Percentiles rank a stretch among this genome's conserved stretches.
Conservation (phyloP, 176 grass and related monocot genomes). For the Rhynchospora tenuis region DNA sequence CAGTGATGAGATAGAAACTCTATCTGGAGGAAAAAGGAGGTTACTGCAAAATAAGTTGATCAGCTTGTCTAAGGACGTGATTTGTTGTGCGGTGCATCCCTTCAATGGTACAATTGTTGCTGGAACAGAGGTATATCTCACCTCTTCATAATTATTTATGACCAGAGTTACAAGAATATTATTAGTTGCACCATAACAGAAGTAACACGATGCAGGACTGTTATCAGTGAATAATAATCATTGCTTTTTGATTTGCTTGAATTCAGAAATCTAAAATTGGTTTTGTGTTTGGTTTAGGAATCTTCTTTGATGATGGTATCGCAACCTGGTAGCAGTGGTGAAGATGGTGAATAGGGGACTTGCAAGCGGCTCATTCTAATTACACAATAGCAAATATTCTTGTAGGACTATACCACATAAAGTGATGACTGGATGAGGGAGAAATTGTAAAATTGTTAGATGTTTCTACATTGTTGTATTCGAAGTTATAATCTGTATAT, state of each 20-base stretch:
- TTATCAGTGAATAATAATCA: not conserved
- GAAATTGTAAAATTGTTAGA: constrained; percentile 4
- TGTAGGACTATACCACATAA: not conserved
- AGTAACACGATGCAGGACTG: not conserved
- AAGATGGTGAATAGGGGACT: constrained; percentile 5
- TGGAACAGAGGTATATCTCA: constrained; percentile 65
- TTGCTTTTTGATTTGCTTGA: constrained; percentile 9
- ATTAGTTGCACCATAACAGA: not conserved
- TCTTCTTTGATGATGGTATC: constrained; percentile 67
- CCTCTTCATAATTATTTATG: not conserved
- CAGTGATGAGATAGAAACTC: constrained; percentile 50
- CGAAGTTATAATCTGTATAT: not conserved
- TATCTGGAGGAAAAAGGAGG: constrained; percentile 23
- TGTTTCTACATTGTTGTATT: not conserved
- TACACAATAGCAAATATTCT: constrained; percentile 5
- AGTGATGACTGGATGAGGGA: constrained; percentile 6
- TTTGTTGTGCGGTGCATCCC: constrained; percentile 74
- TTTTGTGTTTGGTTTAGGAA: constrained; percentile 47
- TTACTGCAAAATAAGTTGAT: constrained; percentile 57
- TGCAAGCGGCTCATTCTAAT: not conserved
- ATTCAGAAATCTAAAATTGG: constrained; percentile 13
- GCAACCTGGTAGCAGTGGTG: constrained; percentile 30
- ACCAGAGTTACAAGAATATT: not conserved
- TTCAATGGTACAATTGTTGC: constrained; percentile 51
- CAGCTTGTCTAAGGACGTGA: constrained; percentile 48